Base-by-base conservation (phyloP, 306 rosid species). In the Begonia masoniana region DNA sequence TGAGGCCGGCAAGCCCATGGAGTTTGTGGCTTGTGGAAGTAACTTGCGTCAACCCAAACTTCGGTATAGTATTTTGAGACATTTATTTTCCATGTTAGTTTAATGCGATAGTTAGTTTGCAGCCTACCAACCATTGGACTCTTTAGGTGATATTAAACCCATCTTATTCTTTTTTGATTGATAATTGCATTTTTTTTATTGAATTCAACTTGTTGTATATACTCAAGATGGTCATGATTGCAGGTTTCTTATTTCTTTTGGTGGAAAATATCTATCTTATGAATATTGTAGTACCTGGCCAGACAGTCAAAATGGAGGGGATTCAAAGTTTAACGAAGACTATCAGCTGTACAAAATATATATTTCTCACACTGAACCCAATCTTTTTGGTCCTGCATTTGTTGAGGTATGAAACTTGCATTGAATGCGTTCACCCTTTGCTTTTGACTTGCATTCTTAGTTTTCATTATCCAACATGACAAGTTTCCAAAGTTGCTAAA, bases 1-100 rank as follows among this genome's bases (percentile, higher is more conserved):
- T 58, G 99, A 92, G 73, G 99, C 96, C 48, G 99, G 99, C 31
- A 86, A 81, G 66, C 88, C 99, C 41, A 74, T 92, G 95, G 96
- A 92, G 59, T 80, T 92, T 74, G 73, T 81, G 31, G 99, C 84
- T 46, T 92, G 99, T 74, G 99, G 96, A 58, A 81, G 93, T 70
- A 80, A 86, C 77, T 72, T 92, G 71, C 65, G 64, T 64, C 95
- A 83, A 62, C 79, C 93, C 39, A 92, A 92, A 68, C 73, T 86
- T 76, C 83, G 85, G 99, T 92, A 62, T 41, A 76, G 16, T 6
- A 31, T 31, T 31, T 31, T 31, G 39, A 31, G 39, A 31, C 39
- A 31, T 31, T 5, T 31, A 31, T 7, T 31, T 31, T 31, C 9
- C 39, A 31, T 31, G 39, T 31, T 21, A 21, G 24, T 21, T 21